phyloP scores from a whole-genome alignment of 2,329 filamentous ascomycete genomes.

The Pseudocercospora eumusae region DNA sequence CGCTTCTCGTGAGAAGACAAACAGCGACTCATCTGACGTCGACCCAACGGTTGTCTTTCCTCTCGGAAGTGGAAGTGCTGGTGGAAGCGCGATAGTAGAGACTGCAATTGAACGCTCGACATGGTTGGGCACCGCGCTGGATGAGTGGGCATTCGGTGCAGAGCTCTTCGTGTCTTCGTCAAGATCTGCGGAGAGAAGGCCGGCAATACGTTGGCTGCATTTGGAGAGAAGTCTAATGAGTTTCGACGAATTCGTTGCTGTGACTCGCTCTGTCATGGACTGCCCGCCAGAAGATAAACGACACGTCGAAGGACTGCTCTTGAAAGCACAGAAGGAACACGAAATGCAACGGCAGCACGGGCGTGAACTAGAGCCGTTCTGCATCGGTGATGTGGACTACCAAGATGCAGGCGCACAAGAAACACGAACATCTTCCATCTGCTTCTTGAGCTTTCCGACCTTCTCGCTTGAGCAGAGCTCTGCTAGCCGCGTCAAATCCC shows the following conservation, averaged over 20 bases:
- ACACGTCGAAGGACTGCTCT: slow-evolving; percentile 17
- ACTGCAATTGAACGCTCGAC: slow-evolving; percentile 6
- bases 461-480: slow-evolving; percentile 15
- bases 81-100: not conserved
- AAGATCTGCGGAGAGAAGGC: slow-evolving; percentile 4
- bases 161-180: slow-evolving; percentile 11
- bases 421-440: slow-evolving; percentile 15
- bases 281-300: slow-evolving; percentile 8
- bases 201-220: slow-evolving; percentile 19
- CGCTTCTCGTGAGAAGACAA: not conserved
- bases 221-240: slow-evolving; percentile 18
- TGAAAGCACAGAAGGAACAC: slow-evolving; percentile 18
- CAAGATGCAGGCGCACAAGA: slow-evolving; percentile 6
- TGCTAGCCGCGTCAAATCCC: slow-evolving; percentile 1
- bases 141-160: slow-evolving; percentile 13
- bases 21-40: not conserved
- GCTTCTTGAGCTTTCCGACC: slow-evolving; percentile 20
- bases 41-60: not conserved
- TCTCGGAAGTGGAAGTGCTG: not conserved
- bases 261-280: not conserved
- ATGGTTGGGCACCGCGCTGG: slow-evolving; percentile 17
- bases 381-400: slow-evolving; percentile 18
- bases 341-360: slow-evolving; percentile 25
- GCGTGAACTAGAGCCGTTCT: slow-evolving; percentile 22
- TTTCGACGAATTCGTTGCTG: slow-evolving; percentile 23